Evolutionary conservation across 192 early-diverging fungal species (phyloP).

Genomic region (Linnemannia schmuckeri): DNA sequence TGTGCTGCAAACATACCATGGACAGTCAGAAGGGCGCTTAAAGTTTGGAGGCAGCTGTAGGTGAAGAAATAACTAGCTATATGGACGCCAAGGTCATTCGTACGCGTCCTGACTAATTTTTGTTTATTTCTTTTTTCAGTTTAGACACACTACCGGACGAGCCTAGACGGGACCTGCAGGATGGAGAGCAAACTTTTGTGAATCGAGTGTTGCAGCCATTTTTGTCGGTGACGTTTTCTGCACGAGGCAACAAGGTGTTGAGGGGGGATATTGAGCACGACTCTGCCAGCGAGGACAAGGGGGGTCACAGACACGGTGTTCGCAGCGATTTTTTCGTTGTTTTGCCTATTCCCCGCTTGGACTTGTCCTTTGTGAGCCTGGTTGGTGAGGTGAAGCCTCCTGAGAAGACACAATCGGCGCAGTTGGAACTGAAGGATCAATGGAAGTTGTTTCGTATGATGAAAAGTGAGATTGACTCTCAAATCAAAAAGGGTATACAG

Average conservation of each 20-base stretch:
- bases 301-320: constrained; percentile 15
- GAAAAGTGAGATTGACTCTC: constrained; percentile 26
- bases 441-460: constrained; percentile 35
- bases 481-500: constrained; percentile 20
- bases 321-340: constrained; percentile 29
- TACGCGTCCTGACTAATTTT: not conserved
- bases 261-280: constrained; percentile 22
- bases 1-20: not conserved
- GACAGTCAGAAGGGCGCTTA: constrained; percentile 2
- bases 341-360: not conserved
- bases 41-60: constrained; percentile 13
- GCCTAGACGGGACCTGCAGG: not conserved
- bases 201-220: constrained; percentile 17
- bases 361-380: constrained; percentile 12
- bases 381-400: constrained; percentile 29
- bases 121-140: constrained; percentile 8
- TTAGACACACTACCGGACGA: constrained; percentile 14
- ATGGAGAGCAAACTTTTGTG: constrained; percentile 34
- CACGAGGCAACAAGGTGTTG: constrained; percentile 9
- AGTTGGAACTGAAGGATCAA: constrained; percentile 17
- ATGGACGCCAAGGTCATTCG: constrained; percentile 1
- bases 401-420: not conserved
- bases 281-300: constrained; percentile 23
- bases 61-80: not conserved
- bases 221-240: constrained; percentile 29